Evolutionary conservation across 2,329 filamentous ascomycete genomes (phyloP), one percentile per base, ranked within the genome.

Genomic region (Claviceps fusiformis): DNA sequence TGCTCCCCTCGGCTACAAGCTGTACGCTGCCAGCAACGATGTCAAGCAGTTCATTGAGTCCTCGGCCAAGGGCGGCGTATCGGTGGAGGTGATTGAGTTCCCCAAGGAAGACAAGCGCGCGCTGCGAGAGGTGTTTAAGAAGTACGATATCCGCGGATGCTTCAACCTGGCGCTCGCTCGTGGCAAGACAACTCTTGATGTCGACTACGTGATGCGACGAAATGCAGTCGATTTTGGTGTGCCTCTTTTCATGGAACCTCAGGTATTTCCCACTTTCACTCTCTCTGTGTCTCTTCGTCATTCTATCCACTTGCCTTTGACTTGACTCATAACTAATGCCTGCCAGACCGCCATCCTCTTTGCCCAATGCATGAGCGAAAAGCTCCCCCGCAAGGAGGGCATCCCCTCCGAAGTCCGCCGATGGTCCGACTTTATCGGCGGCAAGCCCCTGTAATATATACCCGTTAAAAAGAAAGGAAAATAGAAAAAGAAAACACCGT

Each of bases 191-290:
- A 77, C 89, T 58, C 75, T 87, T 58, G 93, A 98, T 68, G 89
- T 95, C 66, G 91, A 98, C 76, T 98, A 98, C 66, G 90, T 98
- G 56, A 97, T 97, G 92, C 83, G 93, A 66, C 83, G 93, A 69
- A 98, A 98, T 68, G 93, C 93, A 33, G 93, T 98, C 55, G 93
- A 98, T 74, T 98, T 98, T 70, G 92, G 92, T 63, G 90, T 97
- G 37, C 93, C 93, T 51, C 78, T 98, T 55, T 97, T 98, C 72
- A 96, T 96, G 91, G 92, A 97, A 76, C 89, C 91, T 54, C 92
- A 93, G 85, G 90, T 95, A 77, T 75, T 82, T 33, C 8, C 2
- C 8, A 37, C 2, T 9, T 24, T 8, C n/a, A n/a, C 5, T 6
- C 10, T 27, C 35, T 11, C 8, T 9, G 10, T 24, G 9, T 5